phyloP scores from a whole-genome alignment of 257 asterid genomes.

The Asclepias syriaca region DNA sequence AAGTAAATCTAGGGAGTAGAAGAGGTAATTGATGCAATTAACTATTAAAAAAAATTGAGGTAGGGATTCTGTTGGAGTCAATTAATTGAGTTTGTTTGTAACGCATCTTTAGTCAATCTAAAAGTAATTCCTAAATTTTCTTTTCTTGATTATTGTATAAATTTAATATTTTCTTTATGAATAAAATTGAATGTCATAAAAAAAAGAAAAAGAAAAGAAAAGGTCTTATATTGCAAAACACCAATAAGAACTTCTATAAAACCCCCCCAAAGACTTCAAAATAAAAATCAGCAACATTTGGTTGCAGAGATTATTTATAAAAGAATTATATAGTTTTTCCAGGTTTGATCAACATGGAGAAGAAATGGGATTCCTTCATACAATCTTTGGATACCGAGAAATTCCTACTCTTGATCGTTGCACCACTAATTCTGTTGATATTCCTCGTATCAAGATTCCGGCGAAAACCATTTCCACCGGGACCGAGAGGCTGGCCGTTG shows the following conservation, averaged over 20 bases:
- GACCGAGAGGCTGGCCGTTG: conserved; percentile 76
- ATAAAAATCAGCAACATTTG: conserved; percentile 13
- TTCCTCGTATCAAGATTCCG: conserved; percentile 31
- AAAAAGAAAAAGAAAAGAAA: not conserved
- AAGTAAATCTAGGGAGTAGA: too few species aligned
- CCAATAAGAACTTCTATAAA: conserved; percentile 14
- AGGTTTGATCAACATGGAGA: conserved; percentile 5
- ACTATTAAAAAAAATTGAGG: too few species aligned
- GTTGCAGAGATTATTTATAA: not conserved
- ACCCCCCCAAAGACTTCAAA: not conserved
- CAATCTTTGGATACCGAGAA: conserved; percentile 19
- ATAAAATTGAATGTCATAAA: too few species aligned
- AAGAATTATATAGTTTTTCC: too few species aligned
- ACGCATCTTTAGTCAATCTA: too few species aligned
- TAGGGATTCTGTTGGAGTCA: too few species aligned
- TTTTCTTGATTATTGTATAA: too few species aligned
- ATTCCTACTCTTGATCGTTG: conserved; percentile 19
- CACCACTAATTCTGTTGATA: conserved; percentile 19
- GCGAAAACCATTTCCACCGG: conserved; percentile 65
- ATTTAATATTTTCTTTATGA: too few species aligned
- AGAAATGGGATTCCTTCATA: conserved; percentile 10
- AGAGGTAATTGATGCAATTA: too few species aligned
- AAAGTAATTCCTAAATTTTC: too few species aligned
- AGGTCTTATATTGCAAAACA: not conserved
- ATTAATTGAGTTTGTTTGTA: too few species aligned